These are phyloP conservation scores for Stephania yunnanensis DNA, from an alignment of 164 flowering plant genomes.

Conservation along the genomic window DNA sequence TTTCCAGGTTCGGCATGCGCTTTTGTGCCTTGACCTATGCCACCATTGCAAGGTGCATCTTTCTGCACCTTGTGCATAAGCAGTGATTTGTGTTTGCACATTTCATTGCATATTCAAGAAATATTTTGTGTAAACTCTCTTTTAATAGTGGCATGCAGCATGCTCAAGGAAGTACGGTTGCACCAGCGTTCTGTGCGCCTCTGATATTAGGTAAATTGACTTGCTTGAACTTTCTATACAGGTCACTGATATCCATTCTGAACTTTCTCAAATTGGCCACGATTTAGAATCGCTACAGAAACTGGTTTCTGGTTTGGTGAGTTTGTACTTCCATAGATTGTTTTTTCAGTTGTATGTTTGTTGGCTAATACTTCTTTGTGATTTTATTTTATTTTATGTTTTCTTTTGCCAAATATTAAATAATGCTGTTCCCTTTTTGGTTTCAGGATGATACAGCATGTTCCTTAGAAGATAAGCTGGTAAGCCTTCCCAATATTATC, in stretches of 20 bases:
- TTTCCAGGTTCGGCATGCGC: no score
- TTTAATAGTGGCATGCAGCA: neutral
- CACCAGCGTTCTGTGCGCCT: neutral
- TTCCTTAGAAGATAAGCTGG: conserved; percentile 71
- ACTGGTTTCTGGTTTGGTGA: conserved; percentile 61
- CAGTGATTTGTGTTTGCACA: neutral
- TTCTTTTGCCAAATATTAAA: neutral
- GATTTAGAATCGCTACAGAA: conserved; percentile 42
- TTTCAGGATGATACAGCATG: conserved; percentile 65
- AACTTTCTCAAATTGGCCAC: conserved; percentile 41
- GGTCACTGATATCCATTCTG: conserved; percentile 48
- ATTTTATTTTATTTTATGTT: neutral
- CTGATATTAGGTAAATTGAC: neutral
- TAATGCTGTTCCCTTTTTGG: neutral
- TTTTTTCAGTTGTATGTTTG: neutral
- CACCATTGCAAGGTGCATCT: neutral
- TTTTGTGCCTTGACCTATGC: no score
- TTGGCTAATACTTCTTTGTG: neutral
- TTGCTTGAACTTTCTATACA: conserved; percentile 29
- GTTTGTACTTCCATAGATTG: conserved; percentile 11
- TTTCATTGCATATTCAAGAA: neutral
- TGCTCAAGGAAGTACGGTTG: neutral
- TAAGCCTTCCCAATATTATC: conserved; percentile 14
- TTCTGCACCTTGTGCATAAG: neutral
- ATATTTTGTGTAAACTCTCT: neutral